Evolutionary conservation across 2,329 filamentous ascomycete genomes (phyloP), one percentile per base, ranked within the genome.

Genomic region (Neofusicoccum ribis): DNA sequence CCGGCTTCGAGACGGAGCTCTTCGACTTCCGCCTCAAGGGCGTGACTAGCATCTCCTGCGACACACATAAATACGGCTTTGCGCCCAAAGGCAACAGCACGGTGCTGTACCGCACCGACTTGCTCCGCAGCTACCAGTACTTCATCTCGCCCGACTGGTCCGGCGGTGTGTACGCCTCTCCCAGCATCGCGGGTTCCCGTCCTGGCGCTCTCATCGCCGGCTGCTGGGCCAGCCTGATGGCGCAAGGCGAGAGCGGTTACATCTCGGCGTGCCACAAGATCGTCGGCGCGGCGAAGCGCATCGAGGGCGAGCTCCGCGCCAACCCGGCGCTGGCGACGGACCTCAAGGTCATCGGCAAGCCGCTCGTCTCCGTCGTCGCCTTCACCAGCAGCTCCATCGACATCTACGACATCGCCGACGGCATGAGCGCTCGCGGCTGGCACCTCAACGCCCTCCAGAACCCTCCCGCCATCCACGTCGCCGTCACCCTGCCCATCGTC

Each of bases 1-100:
- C 95, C n/a, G 95, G 95, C 50, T 98, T 97, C 78, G 92, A 96
- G 68, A 86, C 91, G 23, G 88, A 90, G 70, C 88, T 88, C 5
- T 98, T 98, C 75, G 95, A 99, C 78, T 99, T 99, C 86, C 88
- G 91, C 64, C 88, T 96, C 66, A 92, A 91, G 70, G 95, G 95
- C 71, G 95, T 99, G 43, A 97, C 94, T 3, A 94, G 90, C 77
- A 98, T 99, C 78, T 93, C 89, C 70, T 96, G 93, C 77, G 95
- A 99, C 77, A 99, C 95, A 2, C 95, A 99, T 85, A 99, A 99
- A 79, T 99, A 99, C 77, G 95, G 95, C 43, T 99, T 99, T 75
- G 95, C 95, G 1, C 95, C 95, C 62, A 99, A 99, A 82, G 95
- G 95, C 70, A 99, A 96, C 84, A 95, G 91, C 61, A 95, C 93